Conservation (phyloP, 805 yeast species). For the Yamadazyma akitaensis region DNA sequence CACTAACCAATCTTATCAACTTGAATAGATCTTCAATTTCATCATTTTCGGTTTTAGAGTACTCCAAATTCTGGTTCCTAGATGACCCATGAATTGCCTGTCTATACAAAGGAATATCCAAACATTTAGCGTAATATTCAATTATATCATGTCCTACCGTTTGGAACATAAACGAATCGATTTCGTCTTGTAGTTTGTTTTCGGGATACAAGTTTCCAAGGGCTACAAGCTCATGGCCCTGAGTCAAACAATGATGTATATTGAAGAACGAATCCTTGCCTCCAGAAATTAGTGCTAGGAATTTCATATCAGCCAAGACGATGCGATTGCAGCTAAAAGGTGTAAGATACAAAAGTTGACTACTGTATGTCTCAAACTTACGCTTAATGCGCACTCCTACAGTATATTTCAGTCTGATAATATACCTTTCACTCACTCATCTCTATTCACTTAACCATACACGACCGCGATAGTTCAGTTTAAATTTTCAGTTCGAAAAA, state of each 20-base stretch:
- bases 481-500: conserved; percentile 10
- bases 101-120: conserved; percentile 78
- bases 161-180: conserved; percentile 96
- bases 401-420: background rate
- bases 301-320: conserved; percentile 56
- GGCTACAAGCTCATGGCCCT: conserved; percentile 84
- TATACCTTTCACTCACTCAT: background rate
- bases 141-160: conserved; percentile 91
- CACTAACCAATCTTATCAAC: conserved; percentile 48
- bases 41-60: conserved; percentile 62
- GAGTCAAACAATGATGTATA: conserved; percentile 75
- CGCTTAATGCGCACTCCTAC: background rate
- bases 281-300: conserved; percentile 89
- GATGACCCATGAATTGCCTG: conserved; percentile 62
- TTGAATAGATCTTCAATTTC: conserved; percentile 82
- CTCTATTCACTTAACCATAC: background rate
- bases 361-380: background rate
- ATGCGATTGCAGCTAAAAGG: background rate
- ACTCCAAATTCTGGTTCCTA: conserved; percentile 64
- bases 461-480: conserved; percentile 1
- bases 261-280: conserved; percentile 96
- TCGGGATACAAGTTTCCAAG: conserved; percentile 69
- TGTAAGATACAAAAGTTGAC: background rate
- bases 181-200: conserved; percentile 46
- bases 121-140: conserved; percentile 59